phyloP scores from a whole-genome alignment of 2,329 filamentous ascomycete species.

The Pyrenochaeta sp. region DNA sequence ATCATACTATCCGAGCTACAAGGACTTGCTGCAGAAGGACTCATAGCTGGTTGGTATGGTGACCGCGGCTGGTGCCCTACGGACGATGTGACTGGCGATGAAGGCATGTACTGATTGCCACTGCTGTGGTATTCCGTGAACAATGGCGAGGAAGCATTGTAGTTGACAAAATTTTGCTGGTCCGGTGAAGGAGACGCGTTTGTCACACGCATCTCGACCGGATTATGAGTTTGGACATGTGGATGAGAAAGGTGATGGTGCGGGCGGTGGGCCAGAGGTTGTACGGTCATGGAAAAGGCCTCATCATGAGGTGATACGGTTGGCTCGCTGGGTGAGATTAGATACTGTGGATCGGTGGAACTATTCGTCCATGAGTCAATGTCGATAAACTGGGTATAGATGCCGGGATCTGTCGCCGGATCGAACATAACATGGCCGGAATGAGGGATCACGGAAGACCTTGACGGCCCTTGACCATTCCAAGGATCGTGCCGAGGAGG shows the following conservation, averaged over 20 bases:
- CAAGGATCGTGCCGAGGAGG: conserved; percentile 41
- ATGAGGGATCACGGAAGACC: conserved; percentile 36
- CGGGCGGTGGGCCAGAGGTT: conserved; percentile 20
- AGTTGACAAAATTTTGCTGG: conserved; percentile 38
- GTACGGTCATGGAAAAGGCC: conserved; percentile 24
- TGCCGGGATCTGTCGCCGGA: conserved; percentile 34
- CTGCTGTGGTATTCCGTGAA: conserved; percentile 38
- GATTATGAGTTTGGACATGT: conserved; percentile 23
- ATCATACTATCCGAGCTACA: conserved; percentile 40
- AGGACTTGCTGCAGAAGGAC: conserved; percentile 41
- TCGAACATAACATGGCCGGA: conserved; percentile 42
- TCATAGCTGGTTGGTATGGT: conserved; percentile 31
- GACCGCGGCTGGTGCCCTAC: conserved; percentile 24
- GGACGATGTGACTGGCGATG: conserved; percentile 34
- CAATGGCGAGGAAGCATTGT: conserved; percentile 30
- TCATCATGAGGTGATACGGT: conserved; percentile 31
- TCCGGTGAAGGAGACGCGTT: conserved; percentile 35
- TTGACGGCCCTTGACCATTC: conserved; percentile 39
- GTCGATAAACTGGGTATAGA: conserved; percentile 30
- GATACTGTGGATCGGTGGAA: conserved; percentile 34
- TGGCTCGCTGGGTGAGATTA: conserved; percentile 41
- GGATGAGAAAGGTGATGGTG: conserved; percentile 19
- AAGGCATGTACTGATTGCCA: conserved; percentile 20
- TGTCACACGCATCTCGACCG: conserved; percentile 32
- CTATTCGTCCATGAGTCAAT: conserved; percentile 36